Conservation (phyloP, 2,329 filamentous ascomycete genomes). For the Penicillium freii region DNA sequence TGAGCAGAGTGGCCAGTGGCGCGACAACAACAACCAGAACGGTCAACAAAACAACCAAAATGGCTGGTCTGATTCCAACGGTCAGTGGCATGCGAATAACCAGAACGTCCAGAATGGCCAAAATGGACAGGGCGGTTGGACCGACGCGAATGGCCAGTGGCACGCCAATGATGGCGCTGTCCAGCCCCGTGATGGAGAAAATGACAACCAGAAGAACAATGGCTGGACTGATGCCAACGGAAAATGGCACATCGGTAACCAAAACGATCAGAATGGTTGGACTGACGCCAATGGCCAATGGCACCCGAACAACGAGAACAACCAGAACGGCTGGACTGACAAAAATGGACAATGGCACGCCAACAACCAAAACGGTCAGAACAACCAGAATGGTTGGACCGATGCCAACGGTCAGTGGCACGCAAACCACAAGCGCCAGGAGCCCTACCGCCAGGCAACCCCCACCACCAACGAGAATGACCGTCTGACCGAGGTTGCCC, state of each 20-base stretch:
- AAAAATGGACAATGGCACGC: slow-evolving; percentile 10
- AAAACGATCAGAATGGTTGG: slow-evolving; percentile 16
- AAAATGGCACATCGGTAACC: too few relatives aligned
- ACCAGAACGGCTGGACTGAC: not conserved
- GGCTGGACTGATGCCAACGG: too few relatives aligned
- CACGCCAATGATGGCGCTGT: slow-evolving; percentile 5
- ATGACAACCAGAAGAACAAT: too few relatives aligned
- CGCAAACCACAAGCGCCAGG: not conserved
- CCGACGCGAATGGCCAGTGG: slow-evolving; percentile 6
- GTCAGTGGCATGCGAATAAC: slow-evolving; percentile 3
- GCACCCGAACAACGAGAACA: not conserved
- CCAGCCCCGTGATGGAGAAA: too few relatives aligned
- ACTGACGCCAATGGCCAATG: slow-evolving; percentile 3
- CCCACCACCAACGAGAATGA: not conserved
- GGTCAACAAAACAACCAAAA: slow-evolving; percentile 6
- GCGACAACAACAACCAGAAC: not conserved
- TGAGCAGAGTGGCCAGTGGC: not conserved
- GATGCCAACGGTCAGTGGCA: slow-evolving; percentile 17
- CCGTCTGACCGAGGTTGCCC: not conserved
- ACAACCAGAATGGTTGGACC: slow-evolving; percentile 14
- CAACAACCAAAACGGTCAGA: not conserved
- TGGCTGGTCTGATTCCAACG: slow-evolving; percentile 13
- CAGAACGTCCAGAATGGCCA: not conserved
- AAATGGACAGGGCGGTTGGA: too few relatives aligned
- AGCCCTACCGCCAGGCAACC: not conserved